Evolutionary conservation across 2,329 filamentous ascomycete species (phyloP), one percentile per base, ranked within the genome.

Genomic region (Colletotrichum karsti): DNA sequence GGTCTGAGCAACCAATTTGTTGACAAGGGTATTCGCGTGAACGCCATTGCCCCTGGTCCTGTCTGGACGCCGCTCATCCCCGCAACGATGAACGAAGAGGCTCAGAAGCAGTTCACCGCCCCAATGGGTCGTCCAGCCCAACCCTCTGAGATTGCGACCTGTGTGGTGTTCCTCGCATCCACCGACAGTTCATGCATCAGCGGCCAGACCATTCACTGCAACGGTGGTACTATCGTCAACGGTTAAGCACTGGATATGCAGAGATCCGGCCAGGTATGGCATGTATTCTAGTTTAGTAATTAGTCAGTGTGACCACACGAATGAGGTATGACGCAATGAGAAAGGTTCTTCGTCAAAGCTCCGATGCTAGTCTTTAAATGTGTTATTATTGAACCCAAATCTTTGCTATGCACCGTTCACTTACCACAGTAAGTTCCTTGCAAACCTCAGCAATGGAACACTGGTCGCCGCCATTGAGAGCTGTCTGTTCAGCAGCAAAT

Each of bases 121-220:
- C 93, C 93, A 0, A 93, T 96, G 83, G 93, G 93, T 4, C 84
- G 93, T 20, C 92, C 92, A 0, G 91, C 89, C 3, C 93, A 96
- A 79, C 93, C 93, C 2, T 92, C 89, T 63, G 93, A 97, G 83
- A 91, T 96, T 69, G 93, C 92, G 0, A 91, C 92, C 0, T 93
- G 91, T 74, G 92, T 94, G 64, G 92, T 96, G 4, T 96, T 96
- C 79, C 81, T 97, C 71, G 93, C 93, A 0, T 91, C 89, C 57
- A 82, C 85, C 67, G 93, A 96, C 76, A 93, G 91, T 75, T 90
- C 88, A 53, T 90, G 89, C 69, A 89, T 96, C 50, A 91, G 88
- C 59, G 93, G 93, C 2, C 93, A 95, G 82, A 84, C 81, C 0
- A 82, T 87, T 10, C 85, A 87, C 74, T 86, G 84, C 78, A 87